A percentile compares a stretch with the other conserved stretches of the same genome.
Conservation (phyloP, 2,329 filamentous ascomycete species). For the Graphium sp. region DNA sequence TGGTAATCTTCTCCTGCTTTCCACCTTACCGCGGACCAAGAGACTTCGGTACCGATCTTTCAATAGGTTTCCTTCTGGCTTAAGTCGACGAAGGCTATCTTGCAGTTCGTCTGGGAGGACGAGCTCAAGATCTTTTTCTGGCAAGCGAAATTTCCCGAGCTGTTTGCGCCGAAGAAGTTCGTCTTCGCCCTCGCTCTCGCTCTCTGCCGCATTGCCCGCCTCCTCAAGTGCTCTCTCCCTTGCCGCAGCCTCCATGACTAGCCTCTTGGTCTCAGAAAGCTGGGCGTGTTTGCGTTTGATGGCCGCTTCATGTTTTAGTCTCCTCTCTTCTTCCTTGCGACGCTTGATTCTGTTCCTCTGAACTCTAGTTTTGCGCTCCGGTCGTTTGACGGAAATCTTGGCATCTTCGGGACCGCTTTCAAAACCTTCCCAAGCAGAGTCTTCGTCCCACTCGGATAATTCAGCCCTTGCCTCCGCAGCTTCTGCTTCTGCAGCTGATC, state of each 20-base stretch:
- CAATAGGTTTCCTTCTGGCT: conserved; percentile 89
- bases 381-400: conserved; percentile 47
- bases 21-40: conserved; percentile 76
- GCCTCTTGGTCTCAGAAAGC: conserved; percentile 51
- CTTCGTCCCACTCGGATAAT: conserved; percentile 61
- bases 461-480: conserved; percentile 52
- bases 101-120: conserved; percentile 71
- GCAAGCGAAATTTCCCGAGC: conserved; percentile 57
- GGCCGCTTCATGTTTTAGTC: conserved; percentile 57
- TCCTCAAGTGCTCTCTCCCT: conserved; percentile 33
- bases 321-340: conserved; percentile 72
- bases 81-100: conserved; percentile 64
- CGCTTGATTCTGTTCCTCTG: conserved; percentile 81
- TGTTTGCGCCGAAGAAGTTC: conserved; percentile 50
- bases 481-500: conserved; percentile 57
- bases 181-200: conserved; percentile 41
- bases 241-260: conserved; percentile 44
- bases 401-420: conserved; percentile 63
- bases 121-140: conserved; percentile 66
- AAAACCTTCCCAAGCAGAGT: conserved; percentile 81
- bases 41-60: conserved; percentile 84
- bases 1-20: conserved; percentile 60
- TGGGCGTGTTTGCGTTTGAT: conserved; percentile 61
- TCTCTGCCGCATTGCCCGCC: conserved; percentile 17
- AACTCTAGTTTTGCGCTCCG: conserved; percentile 68